phyloP scores from a whole-genome alignment of 805 yeast genomes.

The Zygotorulaspora danielsina region DNA sequence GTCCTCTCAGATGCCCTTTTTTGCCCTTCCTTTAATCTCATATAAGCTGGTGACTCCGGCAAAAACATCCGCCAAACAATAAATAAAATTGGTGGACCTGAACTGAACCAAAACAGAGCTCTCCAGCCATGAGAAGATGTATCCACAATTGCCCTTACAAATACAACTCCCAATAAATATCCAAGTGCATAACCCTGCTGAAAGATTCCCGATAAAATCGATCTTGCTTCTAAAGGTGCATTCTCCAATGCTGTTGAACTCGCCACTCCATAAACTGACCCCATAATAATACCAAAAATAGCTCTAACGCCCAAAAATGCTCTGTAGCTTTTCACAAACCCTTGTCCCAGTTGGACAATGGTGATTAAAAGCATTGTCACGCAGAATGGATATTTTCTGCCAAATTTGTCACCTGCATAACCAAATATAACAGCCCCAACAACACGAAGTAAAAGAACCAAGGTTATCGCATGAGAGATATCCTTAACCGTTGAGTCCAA shows the following conservation, averaged over 20 bases:
- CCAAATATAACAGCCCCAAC: constrained; percentile 70
- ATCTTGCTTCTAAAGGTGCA: constrained; percentile 54
- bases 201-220: constrained; percentile 60
- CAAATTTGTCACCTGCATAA: constrained; percentile 53
- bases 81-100: constrained; percentile 49
- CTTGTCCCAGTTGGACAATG: constrained; percentile 59
- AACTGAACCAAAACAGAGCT: constrained; percentile 63
- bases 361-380: constrained; percentile 48
- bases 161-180: constrained; percentile 58
- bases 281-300: constrained; percentile 66
- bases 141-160: constrained; percentile 58
- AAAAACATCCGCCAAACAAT: constrained; percentile 40
- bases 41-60: constrained; percentile 53
- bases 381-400: constrained; percentile 65
- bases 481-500: constrained; percentile 44
- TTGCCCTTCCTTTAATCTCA: constrained; percentile 37
- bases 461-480: constrained; percentile 69
- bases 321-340: constrained; percentile 54
- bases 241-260: constrained; percentile 65
- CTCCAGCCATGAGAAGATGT: constrained; percentile 55
- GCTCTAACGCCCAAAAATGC: constrained; percentile 62
- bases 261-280: constrained; percentile 63
- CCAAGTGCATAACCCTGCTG: constrained; percentile 82
- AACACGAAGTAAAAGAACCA: constrained; percentile 66
- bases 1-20: constrained; percentile 28